phyloP scores from a whole-genome alignment of 331 rosid genomes.

The Stylosanthes scabra region DNA sequence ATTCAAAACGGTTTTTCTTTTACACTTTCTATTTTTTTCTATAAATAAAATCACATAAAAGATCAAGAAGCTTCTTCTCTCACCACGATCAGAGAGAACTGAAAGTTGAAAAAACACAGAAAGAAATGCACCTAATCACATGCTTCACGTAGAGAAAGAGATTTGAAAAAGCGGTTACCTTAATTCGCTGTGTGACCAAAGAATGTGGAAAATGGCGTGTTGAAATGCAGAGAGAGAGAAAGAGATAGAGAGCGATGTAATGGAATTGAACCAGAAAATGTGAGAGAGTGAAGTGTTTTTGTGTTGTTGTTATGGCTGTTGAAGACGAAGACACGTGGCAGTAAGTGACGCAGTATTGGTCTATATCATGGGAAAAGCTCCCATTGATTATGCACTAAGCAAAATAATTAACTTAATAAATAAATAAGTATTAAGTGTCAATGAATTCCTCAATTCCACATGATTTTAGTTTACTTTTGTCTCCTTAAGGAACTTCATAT shows the following conservation, averaged over 20 bases:
- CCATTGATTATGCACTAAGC: slow-evolving; percentile 35
- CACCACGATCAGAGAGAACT: slow-evolving; percentile 2
- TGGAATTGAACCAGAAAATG: slow-evolving; percentile 33
- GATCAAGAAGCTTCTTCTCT: slow-evolving; percentile 20
- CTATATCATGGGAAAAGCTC: slow-evolving; percentile 29
- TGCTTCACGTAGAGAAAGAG: not conserved
- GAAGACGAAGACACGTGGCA: slow-evolving; percentile 41
- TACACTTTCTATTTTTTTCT: not conserved
- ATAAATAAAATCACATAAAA: slow-evolving; percentile 20
- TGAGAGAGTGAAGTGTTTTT: slow-evolving; percentile 15
- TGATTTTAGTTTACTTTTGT: too few relatives aligned
- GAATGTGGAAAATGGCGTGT: slow-evolving; percentile 23
- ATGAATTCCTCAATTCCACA: too few relatives aligned
- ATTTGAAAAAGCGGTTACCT: slow-evolving; percentile 39
- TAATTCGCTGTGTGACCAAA: not conserved
- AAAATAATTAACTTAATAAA: not conserved
- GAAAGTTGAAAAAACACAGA: not conserved
- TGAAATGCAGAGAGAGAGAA: slow-evolving; percentile 48
- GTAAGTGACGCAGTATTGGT: slow-evolving; percentile 31
- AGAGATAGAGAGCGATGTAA: slow-evolving; percentile 44
- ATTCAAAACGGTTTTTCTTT: not conserved
- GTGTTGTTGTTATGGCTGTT: slow-evolving; percentile 24
- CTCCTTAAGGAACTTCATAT: too few relatives aligned
- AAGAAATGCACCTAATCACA: slow-evolving; percentile 26
- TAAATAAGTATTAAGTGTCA: not conserved